Evolutionary conservation across 768 basidiomycete genomes (phyloP), one percentile per base, ranked within the genome.

Genomic region (Phaeotremella fagi): DNA sequence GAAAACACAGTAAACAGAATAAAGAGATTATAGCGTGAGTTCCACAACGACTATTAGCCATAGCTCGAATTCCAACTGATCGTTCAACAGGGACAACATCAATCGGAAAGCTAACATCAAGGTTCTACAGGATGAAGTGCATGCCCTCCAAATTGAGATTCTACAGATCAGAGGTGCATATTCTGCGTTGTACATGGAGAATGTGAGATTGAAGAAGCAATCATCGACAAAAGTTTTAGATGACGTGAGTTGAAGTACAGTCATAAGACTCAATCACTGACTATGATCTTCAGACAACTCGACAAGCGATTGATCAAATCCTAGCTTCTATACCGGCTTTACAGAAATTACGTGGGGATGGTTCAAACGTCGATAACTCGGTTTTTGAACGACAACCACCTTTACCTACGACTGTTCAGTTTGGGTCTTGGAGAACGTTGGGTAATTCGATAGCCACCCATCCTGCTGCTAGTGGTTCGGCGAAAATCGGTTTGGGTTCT

Each of bases 11-110:
- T 27, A 62, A 52, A 45, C 66, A 68, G 35, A 68, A 68, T 37
- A 65, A 59, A 41, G 66, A 68, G 18, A 62, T 68, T 33, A 63
- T 68, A 33, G 26, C 45, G 64, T 66, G 35, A 23, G 61, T 12
- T 33, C 11, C 41, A 5, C 7, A 7, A 4, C 5, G 18, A 27
- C 27, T n/a, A 29, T 48, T 27, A 29, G 5, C 11, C 18, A 33
- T 22, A 22, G 46, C 25, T 33, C n/a, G 33, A 7, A 33, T 33
- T 33, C 31, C 7, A 7, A 16, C 16, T 16, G 31, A 33, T 33
- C n/a, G n/a, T n/a, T n/a, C n/a, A 18, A n/a, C 33, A 54, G 53
- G 11, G 53, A 54, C 36, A 54, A 54, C 37, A 46, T 33, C 25
- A 24, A 36, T 54, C 31, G 27, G 46, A 24, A 24, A 33, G 50